phyloP scores from a whole-genome alignment of 1,284 basidiomycete species.

The Pyrrhoderma noxium region DNA sequence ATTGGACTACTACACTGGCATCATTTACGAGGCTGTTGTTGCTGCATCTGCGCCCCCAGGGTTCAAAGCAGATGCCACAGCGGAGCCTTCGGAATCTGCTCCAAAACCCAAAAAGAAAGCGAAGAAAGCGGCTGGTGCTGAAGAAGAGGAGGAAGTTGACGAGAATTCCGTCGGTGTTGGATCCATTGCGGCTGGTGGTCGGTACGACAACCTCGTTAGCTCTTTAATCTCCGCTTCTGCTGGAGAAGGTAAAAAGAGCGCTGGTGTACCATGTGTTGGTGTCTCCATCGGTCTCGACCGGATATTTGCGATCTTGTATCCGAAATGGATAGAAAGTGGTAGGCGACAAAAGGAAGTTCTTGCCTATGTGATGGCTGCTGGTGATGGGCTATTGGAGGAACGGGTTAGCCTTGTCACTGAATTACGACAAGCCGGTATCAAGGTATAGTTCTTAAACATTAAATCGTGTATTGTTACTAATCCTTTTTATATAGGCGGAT shows the following conservation, averaged over 20 bases:
- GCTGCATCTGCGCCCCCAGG: slow-evolving; percentile 90
- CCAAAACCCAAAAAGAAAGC: slow-evolving; percentile 44
- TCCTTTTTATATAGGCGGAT: slow-evolving; percentile 57
- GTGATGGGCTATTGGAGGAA: slow-evolving; percentile 85
- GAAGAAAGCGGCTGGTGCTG: slow-evolving; percentile 40
- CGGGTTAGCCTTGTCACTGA: slow-evolving; percentile 79
- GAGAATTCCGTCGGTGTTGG: slow-evolving; percentile 93
- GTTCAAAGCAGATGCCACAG: slow-evolving; percentile 47
- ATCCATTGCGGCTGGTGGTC: slow-evolving; percentile 94
- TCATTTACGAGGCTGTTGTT: slow-evolving; percentile 96
- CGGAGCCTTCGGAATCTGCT: slow-evolving; percentile 24
- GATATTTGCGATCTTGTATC: slow-evolving; percentile 92
- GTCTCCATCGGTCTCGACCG: slow-evolving; percentile 92
- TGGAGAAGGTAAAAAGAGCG: slow-evolving; percentile 59
- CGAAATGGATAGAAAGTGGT: slow-evolving; percentile 71
- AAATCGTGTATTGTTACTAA: slow-evolving; percentile 1
- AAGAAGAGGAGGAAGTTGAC: slow-evolving; percentile 84
- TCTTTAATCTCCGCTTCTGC: slow-evolving; percentile 83
- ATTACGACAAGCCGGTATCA: slow-evolving; percentile 84
- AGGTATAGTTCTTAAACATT: slow-evolving; percentile 46
- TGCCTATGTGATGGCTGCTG: slow-evolving; percentile 90
- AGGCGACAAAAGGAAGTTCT: slow-evolving; percentile 88
- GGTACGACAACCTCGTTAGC: slow-evolving; percentile 96
- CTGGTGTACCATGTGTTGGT: slow-evolving; percentile 84
- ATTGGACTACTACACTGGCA: slow-evolving; percentile 97